Conservation (phyloP, 176 grass and related monocot genomes). For the Paspalum vaginatum region DNA sequence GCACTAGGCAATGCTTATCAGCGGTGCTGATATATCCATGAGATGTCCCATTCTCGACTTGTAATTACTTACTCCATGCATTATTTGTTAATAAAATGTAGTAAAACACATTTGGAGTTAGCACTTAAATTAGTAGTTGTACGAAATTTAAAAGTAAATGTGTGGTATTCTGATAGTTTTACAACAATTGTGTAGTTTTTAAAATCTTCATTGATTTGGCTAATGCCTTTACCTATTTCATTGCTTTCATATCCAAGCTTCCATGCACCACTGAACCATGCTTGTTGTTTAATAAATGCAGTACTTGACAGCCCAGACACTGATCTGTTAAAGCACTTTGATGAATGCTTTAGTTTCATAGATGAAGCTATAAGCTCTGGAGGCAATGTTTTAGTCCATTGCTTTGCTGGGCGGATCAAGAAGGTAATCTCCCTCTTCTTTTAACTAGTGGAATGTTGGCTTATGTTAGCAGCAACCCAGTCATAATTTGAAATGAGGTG, state of each 20-base stretch:
- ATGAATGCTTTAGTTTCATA: conserved; percentile 87
- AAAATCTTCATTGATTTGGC: background rate
- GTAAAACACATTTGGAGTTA: no score
- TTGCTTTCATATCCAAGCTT: conserved; percentile 27
- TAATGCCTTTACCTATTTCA: background rate
- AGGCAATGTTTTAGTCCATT: conserved; percentile 83
- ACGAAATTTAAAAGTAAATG: background rate
- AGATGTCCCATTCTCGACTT: no score
- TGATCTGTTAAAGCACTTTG: conserved; percentile 64
- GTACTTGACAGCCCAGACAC: conserved; percentile 76
- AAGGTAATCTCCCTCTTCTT: conserved; percentile 56
- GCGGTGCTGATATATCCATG: no score
- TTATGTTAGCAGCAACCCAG: background rate
- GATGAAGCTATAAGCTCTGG: conserved; percentile 72
- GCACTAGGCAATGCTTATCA: no score
- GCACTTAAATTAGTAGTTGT: background rate
- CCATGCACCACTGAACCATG: conserved; percentile 28
- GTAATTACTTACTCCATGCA: no score
- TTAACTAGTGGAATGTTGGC: conserved; percentile 1
- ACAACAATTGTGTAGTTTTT: background rate
- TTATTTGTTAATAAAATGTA: no score
- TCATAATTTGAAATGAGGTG: background rate
- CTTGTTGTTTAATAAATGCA: conserved; percentile 45
- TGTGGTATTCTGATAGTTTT: background rate
- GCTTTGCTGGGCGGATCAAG: conserved; percentile 94